Evolutionary conservation across 768 basidiomycete genomes (phyloP), one percentile per base, ranked within the genome.

Genomic region (Lentinula guzmanii): DNA sequence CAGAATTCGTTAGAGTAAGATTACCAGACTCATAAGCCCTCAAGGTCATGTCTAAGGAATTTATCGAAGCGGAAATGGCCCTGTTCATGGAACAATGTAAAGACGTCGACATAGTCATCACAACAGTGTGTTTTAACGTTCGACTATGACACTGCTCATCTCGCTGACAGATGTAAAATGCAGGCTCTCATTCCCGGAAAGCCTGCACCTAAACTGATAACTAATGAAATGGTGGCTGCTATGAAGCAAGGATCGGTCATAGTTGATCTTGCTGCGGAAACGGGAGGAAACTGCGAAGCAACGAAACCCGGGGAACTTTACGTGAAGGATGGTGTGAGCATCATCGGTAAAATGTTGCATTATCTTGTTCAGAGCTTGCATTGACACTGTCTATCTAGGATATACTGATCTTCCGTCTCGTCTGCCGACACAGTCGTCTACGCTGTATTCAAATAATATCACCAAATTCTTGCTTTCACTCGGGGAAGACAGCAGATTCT

Each of bases 171-270:
- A 43, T 34, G 15, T 33, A 10, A 41, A 56, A 18, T 35, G 1
- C 51, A 89, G 87, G 92, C 90, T 60, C 80, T 91, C 46, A 92
- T 93, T 67, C 93, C 93, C 28, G 93, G 93, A 10, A 86, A 84
- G 77, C 90, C 89, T 8, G 93, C 93, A 2, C 93, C 93, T 0
- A 94, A 86, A 70, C 71, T 95, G 48, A 92, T 95, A 68, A 90
- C 86, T 5, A 79, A 86, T 63, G 88, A 91, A 77, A 93, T 94
- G 89, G 81, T 95, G 13, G 83, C 86, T 43, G 89, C 86, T n/a
- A 93, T 95, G 93, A 93, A 90, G 66, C 91, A 90, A 75, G 93
- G 93, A 28, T 94, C 93, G 4, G 86, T 95, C 33, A 84, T 95
- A 57, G 92, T 94, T 31, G 93, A 95, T 71, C 70, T 91, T 62